Base-by-base conservation (phyloP, 2,329 filamentous ascomycete species). In the Ophiostoma angusticollis region DNA sequence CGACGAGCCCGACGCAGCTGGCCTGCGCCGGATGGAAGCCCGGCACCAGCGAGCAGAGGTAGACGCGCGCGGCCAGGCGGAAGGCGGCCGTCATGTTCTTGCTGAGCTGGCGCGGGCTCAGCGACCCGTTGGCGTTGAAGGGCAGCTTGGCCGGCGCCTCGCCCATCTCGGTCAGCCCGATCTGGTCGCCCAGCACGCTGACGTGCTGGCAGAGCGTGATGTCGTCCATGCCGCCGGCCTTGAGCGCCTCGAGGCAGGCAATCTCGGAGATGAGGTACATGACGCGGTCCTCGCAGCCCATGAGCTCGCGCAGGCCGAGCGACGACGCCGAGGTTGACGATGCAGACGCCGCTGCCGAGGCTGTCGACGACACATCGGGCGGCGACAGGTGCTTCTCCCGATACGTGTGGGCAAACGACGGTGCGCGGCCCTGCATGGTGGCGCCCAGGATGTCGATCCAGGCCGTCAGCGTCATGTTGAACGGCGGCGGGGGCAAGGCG, bases 261-360 rank as follows among this genome's bases (percentile, higher is more conserved):
- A 96, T 94, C 63, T 98, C 91, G 2, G 86, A 93, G 57, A 98
- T 93, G 52, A 96, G 70, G 59, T 94, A 96, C 86, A 98, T 95
- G 61, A 96, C 82, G 17, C 79, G 78, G 61, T 98, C 91, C 47
- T 96, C 89, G 59, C 91, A 96, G 50, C 91, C 91, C 87, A 96
- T 96, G 37, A 96, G 72, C 64, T 93, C 86, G 38, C 81, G 78
- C 27, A 98, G 72, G 9, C 91, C 91, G 12, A 79, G 66, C 40
- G 67, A 73, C 39, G n/a, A n/a, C n/a, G n/a, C n/a, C n/a, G n/a
- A n/a, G n/a, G n/a, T n/a, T n/a, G n/a, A n/a, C n/a, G n/a, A n/a
- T n/a, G n/a, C n/a, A n/a, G n/a, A n/a, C n/a, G n/a, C n/a, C n/a
- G n/a, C n/a, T n/a, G n/a, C n/a, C n/a, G n/a, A n/a, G n/a, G n/a